Evolutionary conservation across 768 basidiomycete species (phyloP), one percentile per base, ranked within the genome.

Genomic region (Pleurotus salmoneostramineus): DNA sequence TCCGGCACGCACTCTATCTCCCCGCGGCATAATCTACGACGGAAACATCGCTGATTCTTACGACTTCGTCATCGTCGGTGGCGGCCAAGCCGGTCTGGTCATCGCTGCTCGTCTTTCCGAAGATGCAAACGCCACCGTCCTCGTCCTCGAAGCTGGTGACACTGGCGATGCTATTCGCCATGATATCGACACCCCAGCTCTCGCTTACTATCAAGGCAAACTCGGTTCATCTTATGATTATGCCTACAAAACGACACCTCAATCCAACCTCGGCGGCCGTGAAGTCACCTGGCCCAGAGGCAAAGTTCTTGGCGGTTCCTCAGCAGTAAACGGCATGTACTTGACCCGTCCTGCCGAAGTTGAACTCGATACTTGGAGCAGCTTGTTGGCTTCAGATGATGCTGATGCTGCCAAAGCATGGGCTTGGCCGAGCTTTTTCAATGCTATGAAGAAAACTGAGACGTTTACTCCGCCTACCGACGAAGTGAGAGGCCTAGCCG

Each of bases 101-200:
- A 76, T 84, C 40, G 78, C 83, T 21, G 71, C 72, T 8, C 70
- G 81, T 8, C 71, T 83, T 8, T 66, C 79, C 0, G 80, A 83
- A 62, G 71, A 82, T 56, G 61, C 75, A 3, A 59, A 65, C 0
- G 66, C 75, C 43, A 72, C 74, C 7, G 74, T 84, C 0, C 71
- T 83, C 3, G 65, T 83, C 57, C 71, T 84, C 46, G 83, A 84
- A 65, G 82, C 77, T 2, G 83, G 83, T 0, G 71, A 68, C 33
- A 83, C 77, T 61, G 68, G 72, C 5, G 64, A 70, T 32, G 77
- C 77, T 14, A 76, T 79, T 59, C 71, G 69, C 4, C 70, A 72
- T 14, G 68, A 73, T 4, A 64, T 83, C 43, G 77, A 79, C 15
- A 15, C 27, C 44, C 64, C 82, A 78, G 80, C 60, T 58, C 8